Percentiles rank a stretch among this genome's conserved stretches.
These are phyloP conservation scores for Ordospora pajunii DNA, from an alignment of 371 early-diverging fungal genomes.

Conservation along the genomic window DNA sequence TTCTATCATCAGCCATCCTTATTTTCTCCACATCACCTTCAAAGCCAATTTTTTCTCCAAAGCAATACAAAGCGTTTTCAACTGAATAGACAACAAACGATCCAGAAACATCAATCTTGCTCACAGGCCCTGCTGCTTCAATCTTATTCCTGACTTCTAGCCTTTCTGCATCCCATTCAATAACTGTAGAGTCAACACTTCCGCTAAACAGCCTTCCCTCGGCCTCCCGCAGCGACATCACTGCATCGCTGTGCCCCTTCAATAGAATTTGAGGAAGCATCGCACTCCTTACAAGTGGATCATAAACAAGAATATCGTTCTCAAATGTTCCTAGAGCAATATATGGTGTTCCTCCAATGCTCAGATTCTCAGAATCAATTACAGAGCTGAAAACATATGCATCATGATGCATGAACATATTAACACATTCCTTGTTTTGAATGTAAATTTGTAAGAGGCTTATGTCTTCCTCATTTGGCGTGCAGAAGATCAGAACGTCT, in stretches of 20 bases:
- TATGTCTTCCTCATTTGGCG: slow-evolving; percentile 35
- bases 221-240: not conserved
- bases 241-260: slow-evolving; percentile 32
- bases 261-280: slow-evolving; percentile 35
- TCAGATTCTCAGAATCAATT: slow-evolving; percentile 22
- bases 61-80: not conserved
- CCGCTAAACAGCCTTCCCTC: slow-evolving; percentile 13
- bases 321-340: slow-evolving; percentile 48
- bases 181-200: slow-evolving; percentile 28
- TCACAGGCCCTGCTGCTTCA: not conserved
- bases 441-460: slow-evolving; percentile 24
- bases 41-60: not conserved
- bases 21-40: slow-evolving; percentile 16
- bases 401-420: slow-evolving; percentile 45
- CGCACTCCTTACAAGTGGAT: slow-evolving; percentile 27
- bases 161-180: slow-evolving; percentile 46
- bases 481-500: slow-evolving; percentile 38
- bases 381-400: slow-evolving; percentile 29
- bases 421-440: slow-evolving; percentile 16
- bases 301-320: slow-evolving; percentile 37
- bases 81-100: not conserved
- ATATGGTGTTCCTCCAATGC: not conserved
- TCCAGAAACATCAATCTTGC: not conserved
- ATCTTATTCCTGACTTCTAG: not conserved
- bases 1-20: not conserved